Base-by-base conservation (phyloP, 2,329 filamentous ascomycete species). In the Blastomyces silverae region DNA sequence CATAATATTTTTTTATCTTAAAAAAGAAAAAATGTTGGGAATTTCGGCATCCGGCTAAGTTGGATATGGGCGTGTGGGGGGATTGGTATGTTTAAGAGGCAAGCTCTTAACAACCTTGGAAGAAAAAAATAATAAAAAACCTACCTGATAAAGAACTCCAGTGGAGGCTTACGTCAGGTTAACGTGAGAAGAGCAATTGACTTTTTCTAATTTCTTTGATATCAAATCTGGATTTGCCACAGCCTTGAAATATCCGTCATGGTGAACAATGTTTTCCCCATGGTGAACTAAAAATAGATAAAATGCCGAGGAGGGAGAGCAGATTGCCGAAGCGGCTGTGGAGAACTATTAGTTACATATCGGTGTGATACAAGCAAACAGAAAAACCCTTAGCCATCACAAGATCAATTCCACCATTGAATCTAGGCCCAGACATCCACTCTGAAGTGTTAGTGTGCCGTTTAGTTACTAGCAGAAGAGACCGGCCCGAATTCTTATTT, bases 311-410 rank as follows among this genome's bases (percentile, higher is more conserved):
- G 25, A 28, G 48, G n/a, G 13, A 50, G n/a, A 50, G 20, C n/a
- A 52, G 25, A 11, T 28, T 25, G 48, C 22, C 7, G 5, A 34
- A 3, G 3, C 31, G 31, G 31, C 31, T 34, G 5, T 34, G 31
- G 31, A 34, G 31, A 34, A 34, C n/a, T n/a, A n/a, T n/a, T n/a
- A n/a, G n/a, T n/a, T n/a, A n/a, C n/a, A n/a, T n/a, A n/a, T n/a
- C n/a, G n/a, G n/a, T n/a, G n/a, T n/a, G n/a, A 34, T 57, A 20
- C 5, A 10, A 39, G 31, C 2, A 20, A 46, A 46, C 42, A 7
- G 17, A 17, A 57, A 57, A 57, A 58, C 15, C 34, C 4, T n/a
- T 15, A 15, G 34, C 56, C 34, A 58, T 58, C 56, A 58, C 56
- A 20, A 58, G 56, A 58, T 39, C 56, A 37, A 58, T 34, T 7